Conservation (phyloP, 2,329 filamentous ascomycete genomes). For the Pseudogymnoascus sp. region DNA sequence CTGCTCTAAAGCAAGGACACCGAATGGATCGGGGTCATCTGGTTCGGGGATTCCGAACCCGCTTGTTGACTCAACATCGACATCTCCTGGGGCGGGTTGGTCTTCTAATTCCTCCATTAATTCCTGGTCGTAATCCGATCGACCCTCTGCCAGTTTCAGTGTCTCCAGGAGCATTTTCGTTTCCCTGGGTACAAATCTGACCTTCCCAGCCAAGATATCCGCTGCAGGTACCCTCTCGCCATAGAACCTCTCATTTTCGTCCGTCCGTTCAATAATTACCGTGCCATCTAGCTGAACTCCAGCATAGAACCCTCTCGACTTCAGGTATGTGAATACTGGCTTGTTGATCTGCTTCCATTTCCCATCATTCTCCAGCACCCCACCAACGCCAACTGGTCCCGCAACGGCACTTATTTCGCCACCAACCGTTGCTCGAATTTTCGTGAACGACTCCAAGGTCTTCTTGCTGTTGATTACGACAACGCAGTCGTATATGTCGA, state of each 20-base stretch:
- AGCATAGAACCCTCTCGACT: conserved; percentile 80
- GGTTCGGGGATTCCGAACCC: conserved; percentile 69
- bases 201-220: conserved; percentile 46
- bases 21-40: conserved; percentile 86
- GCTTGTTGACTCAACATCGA: conserved; percentile 42
- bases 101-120: conserved; percentile 56
- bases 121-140: conserved; percentile 61
- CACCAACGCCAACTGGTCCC: conserved; percentile 72
- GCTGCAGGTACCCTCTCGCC: conserved; percentile 53
- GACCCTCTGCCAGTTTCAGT: conserved; percentile 79
- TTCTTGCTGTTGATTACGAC: conserved; percentile 83
- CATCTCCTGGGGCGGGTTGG: conserved; percentile 70
- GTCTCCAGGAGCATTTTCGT: conserved; percentile 54
- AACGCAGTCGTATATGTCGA: conserved; percentile 94
- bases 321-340: conserved; percentile 79
- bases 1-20: conserved; percentile 82
- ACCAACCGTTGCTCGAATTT: conserved; percentile 69
- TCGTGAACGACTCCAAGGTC: conserved; percentile 76
- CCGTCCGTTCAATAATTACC: conserved; percentile 74
- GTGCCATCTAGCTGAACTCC: conserved; percentile 83
- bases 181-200: conserved; percentile 23
- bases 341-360: conserved; percentile 51
- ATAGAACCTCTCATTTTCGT: conserved; percentile 84
- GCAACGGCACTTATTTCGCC: conserved; percentile 69
- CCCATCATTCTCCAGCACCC: conserved; percentile 36